Conservation (phyloP, 2,329 filamentous ascomycete genomes). For the Penicillium digitatum region DNA sequence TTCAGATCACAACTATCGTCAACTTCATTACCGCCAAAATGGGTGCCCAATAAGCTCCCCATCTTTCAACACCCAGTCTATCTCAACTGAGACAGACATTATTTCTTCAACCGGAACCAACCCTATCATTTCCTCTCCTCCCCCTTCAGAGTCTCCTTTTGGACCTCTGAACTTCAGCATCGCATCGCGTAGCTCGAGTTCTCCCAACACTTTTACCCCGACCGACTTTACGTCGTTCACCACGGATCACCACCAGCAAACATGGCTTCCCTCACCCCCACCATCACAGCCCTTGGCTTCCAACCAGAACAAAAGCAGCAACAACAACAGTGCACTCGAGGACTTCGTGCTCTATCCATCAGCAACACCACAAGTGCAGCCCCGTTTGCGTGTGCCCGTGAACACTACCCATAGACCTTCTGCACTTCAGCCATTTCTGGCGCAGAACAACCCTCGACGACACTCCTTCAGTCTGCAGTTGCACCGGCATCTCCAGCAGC, state of each 20-base stretch:
- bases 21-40: constrained; percentile 33
- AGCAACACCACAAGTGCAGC: constrained; percentile 27
- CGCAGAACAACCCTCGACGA: constrained; percentile 35
- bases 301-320: constrained; percentile 33
- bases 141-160: constrained; percentile 43
- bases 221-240: constrained; percentile 47
- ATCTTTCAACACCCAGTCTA: constrained; percentile 32
- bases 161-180: constrained; percentile 46
- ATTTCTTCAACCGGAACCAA: constrained; percentile 37
- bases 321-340: constrained; percentile 32
- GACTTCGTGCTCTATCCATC: constrained; percentile 47
- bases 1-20: constrained; percentile 12
- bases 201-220: constrained; percentile 36
- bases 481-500: constrained; percentile 33
- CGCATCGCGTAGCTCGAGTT: constrained; percentile 45
- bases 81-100: constrained; percentile 39
- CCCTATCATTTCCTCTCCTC: constrained; percentile 29
- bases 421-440: constrained; percentile 33
- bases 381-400: constrained; percentile 36
- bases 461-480: constrained; percentile 37
- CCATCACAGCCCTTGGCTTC: constrained; percentile 42
- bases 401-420: constrained; percentile 38
- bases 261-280: constrained; percentile 47
- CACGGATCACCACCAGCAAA: constrained; percentile 48
- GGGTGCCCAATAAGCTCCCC: constrained; percentile 39